phyloP scores from a whole-genome alignment of 1,139 yeast species.

The Blastobotrys capitulatus region DNA sequence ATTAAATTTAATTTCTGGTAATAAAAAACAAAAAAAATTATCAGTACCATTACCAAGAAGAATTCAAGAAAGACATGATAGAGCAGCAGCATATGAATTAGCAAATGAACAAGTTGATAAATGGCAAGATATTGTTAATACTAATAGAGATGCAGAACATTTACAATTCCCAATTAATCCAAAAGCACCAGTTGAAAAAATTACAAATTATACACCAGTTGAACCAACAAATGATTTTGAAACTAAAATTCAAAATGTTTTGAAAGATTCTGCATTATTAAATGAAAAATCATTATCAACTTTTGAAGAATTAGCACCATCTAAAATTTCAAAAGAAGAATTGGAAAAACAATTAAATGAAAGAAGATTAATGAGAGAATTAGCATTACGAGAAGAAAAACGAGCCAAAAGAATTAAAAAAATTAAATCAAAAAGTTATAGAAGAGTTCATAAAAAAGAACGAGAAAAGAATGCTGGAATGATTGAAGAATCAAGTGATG shows the following conservation, averaged over 20 bases:
- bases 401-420: conserved; percentile 88
- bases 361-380: conserved; percentile 85
- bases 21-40: conserved; percentile 42
- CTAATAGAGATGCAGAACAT: conserved; percentile 79
- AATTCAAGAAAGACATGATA: conserved; percentile 78
- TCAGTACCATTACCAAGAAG: conserved; percentile 81
- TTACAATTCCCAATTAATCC: conserved; percentile 67
- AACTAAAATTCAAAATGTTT: conserved; percentile 53
- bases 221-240: conserved; percentile 59
- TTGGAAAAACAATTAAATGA: conserved; percentile 72
- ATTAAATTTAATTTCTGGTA: conserved; percentile 22
- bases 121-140: conserved; percentile 81
- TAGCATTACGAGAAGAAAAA: conserved; percentile 92
- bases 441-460: conserved; percentile 82
- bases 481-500: conserved; percentile 48
- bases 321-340: conserved; percentile 78
- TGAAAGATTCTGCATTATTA: conserved; percentile 56
- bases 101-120: conserved; percentile 80
- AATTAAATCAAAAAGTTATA: conserved; percentile 87
- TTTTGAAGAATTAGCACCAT: conserved; percentile 74
- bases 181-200: conserved; percentile 36
- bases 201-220: conserved; percentile 50
- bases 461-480: conserved; percentile 61
- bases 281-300: conserved; percentile 75
- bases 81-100: conserved; percentile 86